Conservation (phyloP, 2,329 filamentous ascomycete genomes). For the Colletotrichum sp. region DNA sequence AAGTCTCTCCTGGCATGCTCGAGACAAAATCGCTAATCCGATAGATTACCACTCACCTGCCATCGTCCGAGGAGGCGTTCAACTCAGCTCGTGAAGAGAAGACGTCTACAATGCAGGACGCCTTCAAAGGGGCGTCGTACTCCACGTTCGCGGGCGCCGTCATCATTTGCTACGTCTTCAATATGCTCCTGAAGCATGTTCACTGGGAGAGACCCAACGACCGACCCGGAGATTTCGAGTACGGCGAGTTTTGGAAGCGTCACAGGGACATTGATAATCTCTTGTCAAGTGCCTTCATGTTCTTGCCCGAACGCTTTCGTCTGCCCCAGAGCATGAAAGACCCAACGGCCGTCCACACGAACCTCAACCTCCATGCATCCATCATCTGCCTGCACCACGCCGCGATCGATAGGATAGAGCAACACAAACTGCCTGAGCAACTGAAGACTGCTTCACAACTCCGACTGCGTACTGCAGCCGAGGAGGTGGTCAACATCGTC, state of each 20-base stretch:
- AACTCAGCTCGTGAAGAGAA: conserved; percentile 66
- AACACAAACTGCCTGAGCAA: conserved; percentile 66
- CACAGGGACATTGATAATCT: conserved; percentile 85
- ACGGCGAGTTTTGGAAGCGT: conserved; percentile 84
- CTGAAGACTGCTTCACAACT: conserved; percentile 74
- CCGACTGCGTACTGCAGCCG: conserved; percentile 78
- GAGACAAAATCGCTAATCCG: background rate
- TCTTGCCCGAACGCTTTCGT: conserved; percentile 75
- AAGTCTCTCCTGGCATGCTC: background rate
- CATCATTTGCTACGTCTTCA: conserved; percentile 79
- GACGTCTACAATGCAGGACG: conserved; percentile 67
- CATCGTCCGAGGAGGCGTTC: conserved; percentile 79
- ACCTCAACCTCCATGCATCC: conserved; percentile 87
- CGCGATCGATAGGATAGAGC: conserved; percentile 82
- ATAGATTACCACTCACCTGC: conserved; percentile 80
- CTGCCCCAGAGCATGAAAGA: conserved; percentile 73
- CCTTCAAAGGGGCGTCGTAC: conserved; percentile 66
- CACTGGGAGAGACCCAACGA: conserved; percentile 75
- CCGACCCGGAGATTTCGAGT: conserved; percentile 71
- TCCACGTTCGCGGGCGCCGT: conserved; percentile 76
- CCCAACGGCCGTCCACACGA: conserved; percentile 78
- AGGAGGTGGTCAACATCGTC: conserved; percentile 85
- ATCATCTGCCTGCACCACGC: conserved; percentile 90
- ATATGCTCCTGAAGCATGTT: conserved; percentile 79
- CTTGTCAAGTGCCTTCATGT: conserved; percentile 78